phyloP scores from a whole-genome alignment of 164 flowering plant genomes.

The Litsea cubeba region DNA sequence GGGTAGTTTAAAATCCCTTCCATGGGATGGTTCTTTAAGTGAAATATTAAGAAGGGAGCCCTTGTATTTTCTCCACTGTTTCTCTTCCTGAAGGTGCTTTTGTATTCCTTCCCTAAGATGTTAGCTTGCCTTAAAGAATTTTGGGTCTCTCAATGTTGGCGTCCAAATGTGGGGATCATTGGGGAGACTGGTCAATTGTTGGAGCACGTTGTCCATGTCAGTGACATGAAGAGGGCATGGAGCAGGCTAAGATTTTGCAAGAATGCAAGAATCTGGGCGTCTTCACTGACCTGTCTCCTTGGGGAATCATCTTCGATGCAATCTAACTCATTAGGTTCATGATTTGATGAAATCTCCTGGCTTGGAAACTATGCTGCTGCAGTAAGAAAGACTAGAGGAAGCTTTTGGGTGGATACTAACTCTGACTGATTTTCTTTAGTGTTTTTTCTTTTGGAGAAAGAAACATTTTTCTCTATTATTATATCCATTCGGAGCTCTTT shows the following conservation, averaged over 20 bases:
- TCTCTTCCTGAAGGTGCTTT: conserved; percentile 33
- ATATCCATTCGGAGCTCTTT: too few species aligned
- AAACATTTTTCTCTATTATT: too few species aligned
- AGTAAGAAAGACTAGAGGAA: background rate
- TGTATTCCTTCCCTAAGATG: conserved; percentile 33
- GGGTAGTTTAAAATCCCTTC: conserved; percentile 7
- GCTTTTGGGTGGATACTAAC: too few species aligned
- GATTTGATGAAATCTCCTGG: background rate
- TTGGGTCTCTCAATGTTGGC: conserved; percentile 48
- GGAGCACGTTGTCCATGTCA: conserved; percentile 45
- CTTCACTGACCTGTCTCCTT: conserved; percentile 81
- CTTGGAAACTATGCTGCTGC: background rate
- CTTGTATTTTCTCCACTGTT: conserved; percentile 48
- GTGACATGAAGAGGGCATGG: conserved; percentile 71
- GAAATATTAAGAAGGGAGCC: conserved; percentile 48
- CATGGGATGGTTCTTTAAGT: conserved; percentile 25
- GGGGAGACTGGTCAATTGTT: conserved; percentile 65
- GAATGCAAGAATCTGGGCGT: conserved; percentile 87
- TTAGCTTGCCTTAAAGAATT: conserved; percentile 37
- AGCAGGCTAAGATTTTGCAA: conserved; percentile 55
- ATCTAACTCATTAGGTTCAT: conserved; percentile 10
- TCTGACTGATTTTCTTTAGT: background rate
- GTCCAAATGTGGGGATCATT: conserved; percentile 58
- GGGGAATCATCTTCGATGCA: conserved; percentile 55
- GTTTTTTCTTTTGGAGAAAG: background rate